Conservation (phyloP, 2,329 filamentous ascomycete species). For the Talaromyces amestolkiae region DNA sequence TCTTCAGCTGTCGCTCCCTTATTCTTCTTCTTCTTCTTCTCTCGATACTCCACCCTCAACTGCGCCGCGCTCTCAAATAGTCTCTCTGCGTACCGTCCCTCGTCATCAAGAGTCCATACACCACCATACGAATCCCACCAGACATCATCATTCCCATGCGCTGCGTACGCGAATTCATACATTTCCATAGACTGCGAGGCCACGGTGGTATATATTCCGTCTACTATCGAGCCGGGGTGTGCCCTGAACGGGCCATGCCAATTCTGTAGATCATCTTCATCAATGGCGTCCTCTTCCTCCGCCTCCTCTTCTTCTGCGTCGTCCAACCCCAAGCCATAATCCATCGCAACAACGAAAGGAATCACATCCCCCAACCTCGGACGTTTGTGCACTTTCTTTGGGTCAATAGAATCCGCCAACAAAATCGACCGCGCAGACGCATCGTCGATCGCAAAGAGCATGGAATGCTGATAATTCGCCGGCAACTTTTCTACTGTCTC, state of each 20-base stretch:
- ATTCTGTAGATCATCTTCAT: background rate
- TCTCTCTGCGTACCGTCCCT: slow-evolving; percentile 12
- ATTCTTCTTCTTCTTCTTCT: slow-evolving; percentile 1
- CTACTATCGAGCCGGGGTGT: slow-evolving; percentile 10
- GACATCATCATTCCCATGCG: slow-evolving; percentile 5
- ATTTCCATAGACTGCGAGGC: slow-evolving; percentile 9
- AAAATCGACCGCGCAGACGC: slow-evolving; percentile 6
- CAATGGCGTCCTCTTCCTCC: background rate
- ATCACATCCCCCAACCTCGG: slow-evolving; percentile 10
- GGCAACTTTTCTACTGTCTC: background rate
- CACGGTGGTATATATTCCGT: slow-evolving; percentile 11
- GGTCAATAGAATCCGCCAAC: background rate
- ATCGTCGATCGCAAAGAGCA: slow-evolving; percentile 12
- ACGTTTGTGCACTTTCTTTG: background rate
- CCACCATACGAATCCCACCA: slow-evolving; percentile 15
- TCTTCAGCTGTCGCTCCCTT: background rate
- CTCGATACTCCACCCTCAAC: slow-evolving; percentile 12
- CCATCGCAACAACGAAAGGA: slow-evolving; percentile 14
- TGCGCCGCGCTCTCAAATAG: slow-evolving; percentile 8
- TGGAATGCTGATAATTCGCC: slow-evolving; percentile 7
- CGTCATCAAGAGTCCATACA: slow-evolving; percentile 9
- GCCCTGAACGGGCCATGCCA: slow-evolving; percentile 11
- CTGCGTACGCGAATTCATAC: slow-evolving; percentile 14
- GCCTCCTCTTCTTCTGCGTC: background rate
- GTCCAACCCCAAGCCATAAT: background rate